Evolutionary conservation across 2,329 filamentous ascomycete species (phyloP).

Genomic region (Colletotrichum noveboracense): DNA sequence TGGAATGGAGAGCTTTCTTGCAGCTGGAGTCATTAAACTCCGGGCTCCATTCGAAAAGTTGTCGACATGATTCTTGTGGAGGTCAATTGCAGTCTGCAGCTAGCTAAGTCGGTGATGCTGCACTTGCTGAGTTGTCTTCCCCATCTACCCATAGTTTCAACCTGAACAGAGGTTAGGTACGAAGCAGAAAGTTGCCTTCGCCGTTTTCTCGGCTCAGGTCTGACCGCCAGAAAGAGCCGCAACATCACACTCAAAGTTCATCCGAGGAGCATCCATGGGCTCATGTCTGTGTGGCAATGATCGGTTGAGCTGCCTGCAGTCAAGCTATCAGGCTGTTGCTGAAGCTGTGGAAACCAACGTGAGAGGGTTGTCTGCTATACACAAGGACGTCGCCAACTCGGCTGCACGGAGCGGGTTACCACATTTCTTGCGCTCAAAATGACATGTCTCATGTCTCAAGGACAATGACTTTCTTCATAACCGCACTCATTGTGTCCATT

Average conservation of each 20-base stretch:
- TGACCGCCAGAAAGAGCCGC: slow-evolving; percentile 16
- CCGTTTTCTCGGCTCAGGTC: slow-evolving; percentile 1
- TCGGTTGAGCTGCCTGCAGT: not conserved
- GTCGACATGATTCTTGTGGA: not conserved
- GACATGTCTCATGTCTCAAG: not conserved
- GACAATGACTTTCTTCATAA: not conserved
- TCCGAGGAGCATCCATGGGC: not conserved
- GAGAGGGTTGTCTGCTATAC: not conserved
- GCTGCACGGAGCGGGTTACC: not conserved
- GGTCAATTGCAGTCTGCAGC: not conserved
- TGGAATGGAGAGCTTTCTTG: not conserved
- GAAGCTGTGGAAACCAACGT: not conserved
- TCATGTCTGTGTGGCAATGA: not conserved
- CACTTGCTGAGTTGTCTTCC: slow-evolving; percentile 4
- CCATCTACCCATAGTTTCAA: slow-evolving; percentile 16
- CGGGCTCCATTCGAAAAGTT: not conserved
- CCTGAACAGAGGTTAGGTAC: slow-evolving; percentile 1
- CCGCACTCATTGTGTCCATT: not conserved
- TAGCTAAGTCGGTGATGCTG: not conserved
- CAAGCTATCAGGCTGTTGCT: not conserved
- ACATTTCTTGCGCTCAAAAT: not conserved
- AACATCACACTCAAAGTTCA: not conserved
- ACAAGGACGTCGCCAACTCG: no score
- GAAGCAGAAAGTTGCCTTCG: not conserved
- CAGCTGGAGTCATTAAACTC: not conserved